phyloP scores from a whole-genome alignment of 1,284 basidiomycete species.

The Inonotus obliquus region DNA sequence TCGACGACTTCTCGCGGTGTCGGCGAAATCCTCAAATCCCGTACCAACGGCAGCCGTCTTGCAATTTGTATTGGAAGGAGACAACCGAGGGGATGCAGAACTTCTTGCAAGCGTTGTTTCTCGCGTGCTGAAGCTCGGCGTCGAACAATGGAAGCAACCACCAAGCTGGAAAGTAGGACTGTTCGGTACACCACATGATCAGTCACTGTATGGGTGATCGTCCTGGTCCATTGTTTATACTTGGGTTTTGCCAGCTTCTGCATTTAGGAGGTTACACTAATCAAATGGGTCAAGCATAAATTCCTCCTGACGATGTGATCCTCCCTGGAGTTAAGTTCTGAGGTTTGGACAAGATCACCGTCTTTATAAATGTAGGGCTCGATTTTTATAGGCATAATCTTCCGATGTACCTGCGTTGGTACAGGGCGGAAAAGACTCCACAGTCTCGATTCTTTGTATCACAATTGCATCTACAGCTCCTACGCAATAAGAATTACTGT shows the following conservation, averaged over 20 bases:
- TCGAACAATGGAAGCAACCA: conserved; percentile 53
- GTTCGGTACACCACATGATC: conserved; percentile 69
- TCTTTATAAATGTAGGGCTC: no score
- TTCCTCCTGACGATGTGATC: no score
- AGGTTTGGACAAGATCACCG: no score
- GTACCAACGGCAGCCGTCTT: conserved; percentile 53
- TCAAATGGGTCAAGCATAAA: no score
- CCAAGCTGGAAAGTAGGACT: conserved; percentile 61
- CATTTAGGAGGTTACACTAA: no score
- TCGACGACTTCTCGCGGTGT: conserved; percentile 52
- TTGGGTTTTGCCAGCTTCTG: background rate
- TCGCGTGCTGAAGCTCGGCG: conserved; percentile 38
- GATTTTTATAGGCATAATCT: no score
- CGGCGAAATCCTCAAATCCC: conserved; percentile 30
- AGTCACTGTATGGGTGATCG: conserved; percentile 58
- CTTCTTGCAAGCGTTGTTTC: conserved; percentile 53
- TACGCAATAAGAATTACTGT: no score
- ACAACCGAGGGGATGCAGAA: conserved; percentile 69
- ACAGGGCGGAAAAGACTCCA: no score
- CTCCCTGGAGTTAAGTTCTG: no score
- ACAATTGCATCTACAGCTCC: no score
- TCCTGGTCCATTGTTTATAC: background rate
- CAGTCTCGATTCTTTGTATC: no score
- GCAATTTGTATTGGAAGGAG: conserved; percentile 72
- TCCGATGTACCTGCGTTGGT: no score